Evolutionary conservation across 2,329 filamentous ascomycete species (phyloP).

Genomic region (Phaeosphaeria sp.): DNA sequence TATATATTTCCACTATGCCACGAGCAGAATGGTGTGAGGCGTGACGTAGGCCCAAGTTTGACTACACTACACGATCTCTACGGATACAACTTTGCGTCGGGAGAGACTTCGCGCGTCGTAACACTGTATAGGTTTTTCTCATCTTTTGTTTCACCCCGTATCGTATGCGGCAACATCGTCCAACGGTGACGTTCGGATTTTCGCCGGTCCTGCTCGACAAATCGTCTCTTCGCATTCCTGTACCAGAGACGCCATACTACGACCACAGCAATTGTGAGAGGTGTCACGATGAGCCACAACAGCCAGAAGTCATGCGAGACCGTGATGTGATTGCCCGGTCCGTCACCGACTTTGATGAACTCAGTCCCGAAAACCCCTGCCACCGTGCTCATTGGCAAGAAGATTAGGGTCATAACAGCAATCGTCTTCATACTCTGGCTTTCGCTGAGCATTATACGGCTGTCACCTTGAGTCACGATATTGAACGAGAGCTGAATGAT

Average conservation of each 20-base stretch:
- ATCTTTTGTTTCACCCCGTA: not conserved
- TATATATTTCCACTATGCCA: not conserved
- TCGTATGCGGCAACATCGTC: constrained; percentile 10
- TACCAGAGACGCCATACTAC: constrained; percentile 34
- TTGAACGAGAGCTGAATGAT: constrained; percentile 50
- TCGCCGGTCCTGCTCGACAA: constrained; percentile 13
- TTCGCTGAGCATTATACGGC: constrained; percentile 45
- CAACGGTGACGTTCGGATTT: constrained; percentile 21
- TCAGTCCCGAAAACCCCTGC: constrained; percentile 40
- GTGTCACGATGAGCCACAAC: constrained; percentile 34
- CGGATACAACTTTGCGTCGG: not conserved
- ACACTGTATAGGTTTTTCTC: not conserved
- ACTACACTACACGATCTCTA: not conserved
- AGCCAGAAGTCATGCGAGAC: constrained; percentile 41
- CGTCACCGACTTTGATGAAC: constrained; percentile 32
- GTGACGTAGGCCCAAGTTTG: not conserved
- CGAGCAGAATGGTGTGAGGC: not conserved
- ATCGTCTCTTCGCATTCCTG: constrained; percentile 16
- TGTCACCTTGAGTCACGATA: constrained; percentile 49
- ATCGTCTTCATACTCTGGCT: constrained; percentile 55
- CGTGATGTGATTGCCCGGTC: constrained; percentile 22
- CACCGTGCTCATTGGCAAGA: constrained; percentile 50
- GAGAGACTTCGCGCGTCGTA: not conserved
- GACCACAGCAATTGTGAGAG: constrained; percentile 28
- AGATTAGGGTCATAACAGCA: constrained; percentile 52